A percentile compares a stretch with the other conserved stretches of the same genome.
Conservation (phyloP, 768 basidiomycete genomes). For the Lactarius hatsudake region DNA sequence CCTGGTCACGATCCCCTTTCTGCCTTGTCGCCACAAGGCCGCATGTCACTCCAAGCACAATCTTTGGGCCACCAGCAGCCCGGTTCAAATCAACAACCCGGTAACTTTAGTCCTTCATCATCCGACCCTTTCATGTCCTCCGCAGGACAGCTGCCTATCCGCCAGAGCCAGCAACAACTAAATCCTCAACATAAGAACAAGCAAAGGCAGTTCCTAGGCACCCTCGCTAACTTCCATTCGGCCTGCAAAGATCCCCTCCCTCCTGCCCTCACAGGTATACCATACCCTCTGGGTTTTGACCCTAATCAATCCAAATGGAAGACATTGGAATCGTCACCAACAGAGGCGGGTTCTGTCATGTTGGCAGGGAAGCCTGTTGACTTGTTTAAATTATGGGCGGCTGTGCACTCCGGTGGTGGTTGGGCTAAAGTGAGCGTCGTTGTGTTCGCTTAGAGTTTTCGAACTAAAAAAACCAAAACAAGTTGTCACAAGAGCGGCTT, state of each 20-base stretch:
- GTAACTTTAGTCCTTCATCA: constrained; percentile 20
- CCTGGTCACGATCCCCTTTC: constrained; percentile 32
- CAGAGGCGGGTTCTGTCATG: constrained; percentile 60
- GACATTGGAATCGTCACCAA: constrained; percentile 54
- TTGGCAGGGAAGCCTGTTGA: constrained; percentile 74
- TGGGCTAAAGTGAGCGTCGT: constrained; percentile 48
- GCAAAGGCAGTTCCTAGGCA: constrained; percentile 56
- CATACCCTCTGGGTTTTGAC: constrained; percentile 58
- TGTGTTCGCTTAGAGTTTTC: constrained; percentile 10
- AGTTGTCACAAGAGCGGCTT: constrained; percentile 25
- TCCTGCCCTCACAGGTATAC: constrained; percentile 64
- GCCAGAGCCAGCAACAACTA: constrained; percentile 34
- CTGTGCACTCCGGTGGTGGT: constrained; percentile 62
- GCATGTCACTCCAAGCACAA: constrained; percentile 28
- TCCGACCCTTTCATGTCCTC: constrained; percentile 31
- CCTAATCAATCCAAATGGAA: constrained; percentile 62
- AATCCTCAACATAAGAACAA: constrained; percentile 46
- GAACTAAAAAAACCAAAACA: constrained; percentile 8
- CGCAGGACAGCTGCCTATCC: constrained; percentile 38
- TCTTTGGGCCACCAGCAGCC: constrained; percentile 44
- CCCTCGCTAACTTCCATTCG: constrained; percentile 59
- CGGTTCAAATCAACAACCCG: constrained; percentile 23
- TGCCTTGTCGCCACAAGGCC: constrained; percentile 26
- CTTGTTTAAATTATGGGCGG: constrained; percentile 68
- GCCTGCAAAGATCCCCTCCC: constrained; percentile 65